Percentiles rank a stretch among this genome's conserved stretches.
phyloP scores from a whole-genome alignment of 805 yeast genomes.

The Kodamaea jinghongensis region DNA sequence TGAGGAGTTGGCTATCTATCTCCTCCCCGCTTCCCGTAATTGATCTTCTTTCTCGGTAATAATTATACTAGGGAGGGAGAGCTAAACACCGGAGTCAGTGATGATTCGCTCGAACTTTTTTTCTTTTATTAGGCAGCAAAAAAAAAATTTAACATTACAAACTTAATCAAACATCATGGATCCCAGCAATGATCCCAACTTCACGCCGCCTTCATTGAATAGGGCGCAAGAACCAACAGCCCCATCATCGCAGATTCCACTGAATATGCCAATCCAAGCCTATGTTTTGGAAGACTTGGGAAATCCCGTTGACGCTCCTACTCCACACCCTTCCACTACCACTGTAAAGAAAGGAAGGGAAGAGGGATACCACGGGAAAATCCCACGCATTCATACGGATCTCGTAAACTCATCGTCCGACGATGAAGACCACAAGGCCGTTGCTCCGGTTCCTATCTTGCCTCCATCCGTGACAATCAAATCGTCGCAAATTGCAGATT shows the following conservation, averaged over 20 bases:
- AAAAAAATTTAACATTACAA: not conserved
- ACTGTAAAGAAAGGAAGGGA: slow-evolving; percentile 10
- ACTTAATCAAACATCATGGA: slow-evolving; percentile 57
- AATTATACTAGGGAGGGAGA: not conserved
- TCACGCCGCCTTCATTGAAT: slow-evolving; percentile 76
- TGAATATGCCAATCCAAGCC: slow-evolving; percentile 73
- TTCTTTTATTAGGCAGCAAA: not conserved
- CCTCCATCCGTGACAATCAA: slow-evolving; percentile 46
- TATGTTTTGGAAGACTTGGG: slow-evolving; percentile 74
- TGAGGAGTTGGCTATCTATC: no score
- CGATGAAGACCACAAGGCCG: slow-evolving; percentile 20
- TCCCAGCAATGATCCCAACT: slow-evolving; percentile 89
- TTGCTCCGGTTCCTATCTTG: slow-evolving; percentile 18
- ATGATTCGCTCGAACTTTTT: not conserved
- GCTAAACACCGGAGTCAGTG: not conserved
- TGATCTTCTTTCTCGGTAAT: no score
- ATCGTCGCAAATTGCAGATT: slow-evolving; percentile 76
- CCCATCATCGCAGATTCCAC: slow-evolving; percentile 67
- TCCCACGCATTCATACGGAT: slow-evolving; percentile 58
- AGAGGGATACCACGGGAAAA: slow-evolving; percentile 32
- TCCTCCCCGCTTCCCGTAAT: no score
- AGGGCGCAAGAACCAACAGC: slow-evolving; percentile 62
- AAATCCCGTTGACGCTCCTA: slow-evolving; percentile 70
- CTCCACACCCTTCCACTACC: slow-evolving; percentile 45
- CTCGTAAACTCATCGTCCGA: slow-evolving; percentile 47